These are phyloP conservation scores for Microcyclosporella mali DNA, from an alignment of 2,329 filamentous ascomycete species.

Conservation along the genomic window DNA sequence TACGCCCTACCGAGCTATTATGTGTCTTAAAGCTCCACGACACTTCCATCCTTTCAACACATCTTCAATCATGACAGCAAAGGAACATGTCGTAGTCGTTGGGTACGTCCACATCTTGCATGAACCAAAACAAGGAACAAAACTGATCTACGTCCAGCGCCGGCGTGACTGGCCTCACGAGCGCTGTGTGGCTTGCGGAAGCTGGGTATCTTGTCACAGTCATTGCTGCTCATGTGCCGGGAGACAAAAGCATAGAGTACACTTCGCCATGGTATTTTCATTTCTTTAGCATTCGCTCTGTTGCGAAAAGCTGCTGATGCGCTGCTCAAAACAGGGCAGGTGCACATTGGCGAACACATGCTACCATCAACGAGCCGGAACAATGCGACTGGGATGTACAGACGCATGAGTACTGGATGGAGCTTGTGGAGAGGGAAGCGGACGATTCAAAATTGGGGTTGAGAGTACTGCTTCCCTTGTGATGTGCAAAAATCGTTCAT, in stretches of 20 bases:
- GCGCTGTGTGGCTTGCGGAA: conserved; percentile 38
- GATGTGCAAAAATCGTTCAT: background rate
- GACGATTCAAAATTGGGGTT: conserved; percentile 21
- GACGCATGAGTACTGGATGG: conserved; percentile 39
- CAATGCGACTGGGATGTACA: conserved; percentile 39
- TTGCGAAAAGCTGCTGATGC: too few species aligned
- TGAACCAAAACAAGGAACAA: too few species aligned
- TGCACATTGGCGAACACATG: conserved; percentile 44
- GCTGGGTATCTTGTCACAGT: conserved; percentile 38
- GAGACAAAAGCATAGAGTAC: conserved; percentile 38
- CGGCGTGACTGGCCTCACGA: conserved; percentile 44
- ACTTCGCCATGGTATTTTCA: conserved; percentile 41
- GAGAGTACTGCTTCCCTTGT: conserved; percentile 15
- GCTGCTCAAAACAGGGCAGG: conserved; percentile 40
- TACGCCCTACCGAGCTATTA: too few species aligned
- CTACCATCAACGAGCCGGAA: conserved; percentile 28
- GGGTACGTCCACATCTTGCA: conserved; percentile 10
- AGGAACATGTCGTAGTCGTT: conserved; percentile 16
- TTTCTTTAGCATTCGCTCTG: background rate
- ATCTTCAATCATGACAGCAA: background rate
- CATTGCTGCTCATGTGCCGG: conserved; percentile 39
- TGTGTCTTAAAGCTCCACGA: too few species aligned
- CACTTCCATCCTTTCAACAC: too few species aligned
- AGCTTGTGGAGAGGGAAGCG: conserved; percentile 28
- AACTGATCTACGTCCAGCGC: conserved; percentile 30